phyloP scores from a whole-genome alignment of 2,329 filamentous ascomycete genomes.

The Alternaria sp. region DNA sequence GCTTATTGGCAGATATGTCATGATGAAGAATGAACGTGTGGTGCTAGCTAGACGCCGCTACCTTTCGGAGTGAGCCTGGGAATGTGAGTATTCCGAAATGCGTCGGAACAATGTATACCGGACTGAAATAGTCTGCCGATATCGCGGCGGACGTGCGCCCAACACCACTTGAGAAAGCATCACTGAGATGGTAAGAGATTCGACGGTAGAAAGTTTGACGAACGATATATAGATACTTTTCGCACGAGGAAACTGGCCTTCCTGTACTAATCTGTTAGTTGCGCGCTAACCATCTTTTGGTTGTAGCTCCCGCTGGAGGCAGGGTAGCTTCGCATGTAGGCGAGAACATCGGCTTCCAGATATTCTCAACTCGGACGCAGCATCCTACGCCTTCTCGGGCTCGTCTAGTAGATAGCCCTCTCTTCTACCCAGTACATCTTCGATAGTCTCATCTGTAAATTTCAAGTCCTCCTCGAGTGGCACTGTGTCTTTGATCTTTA shows the following conservation, averaged over 20 bases:
- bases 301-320: not conserved
- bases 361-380: not conserved
- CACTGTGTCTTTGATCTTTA: constrained; percentile 81
- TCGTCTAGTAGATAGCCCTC: not conserved
- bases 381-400: not conserved
- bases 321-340: not conserved
- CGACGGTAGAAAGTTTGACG: not conserved
- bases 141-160: not conserved
- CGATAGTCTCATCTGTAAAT: constrained; percentile 78
- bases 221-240: not conserved
- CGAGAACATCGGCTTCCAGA: not conserved
- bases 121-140: not conserved
- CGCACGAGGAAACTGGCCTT: not conserved
- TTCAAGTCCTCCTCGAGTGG: constrained; percentile 72
- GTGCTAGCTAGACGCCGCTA: not conserved
- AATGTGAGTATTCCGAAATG: not conserved
- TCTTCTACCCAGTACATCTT: constrained; percentile 16
- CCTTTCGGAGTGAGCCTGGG: constrained; percentile 4
- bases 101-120: not conserved
- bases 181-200: not conserved
- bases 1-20: constrained; percentile 1
- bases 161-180: not conserved
- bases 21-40: not conserved
- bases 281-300: not conserved
- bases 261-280: not conserved